A percentile compares a stretch with the other conserved stretches of the same genome.
These are phyloP conservation scores for Tolypocladium paradoxum DNA, from an alignment of 2,329 filamentous ascomycete genomes.

Conservation along the genomic window DNA sequence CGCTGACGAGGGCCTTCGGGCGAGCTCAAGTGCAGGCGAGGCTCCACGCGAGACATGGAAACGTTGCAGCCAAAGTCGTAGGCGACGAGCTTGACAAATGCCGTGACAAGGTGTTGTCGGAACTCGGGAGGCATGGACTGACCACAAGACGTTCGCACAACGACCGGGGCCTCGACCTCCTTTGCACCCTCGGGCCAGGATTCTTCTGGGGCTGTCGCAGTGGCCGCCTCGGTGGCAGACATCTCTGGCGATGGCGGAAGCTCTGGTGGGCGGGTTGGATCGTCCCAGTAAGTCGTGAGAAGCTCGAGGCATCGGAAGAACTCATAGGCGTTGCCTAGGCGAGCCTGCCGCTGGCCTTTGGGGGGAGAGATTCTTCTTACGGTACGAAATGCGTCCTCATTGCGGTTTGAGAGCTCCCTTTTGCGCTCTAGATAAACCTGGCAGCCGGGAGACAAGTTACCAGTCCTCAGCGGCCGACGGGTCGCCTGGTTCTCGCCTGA, in stretches of 20 bases:
- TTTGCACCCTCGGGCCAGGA: slow-evolving; percentile 1
- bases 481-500: slow-evolving; percentile 37
- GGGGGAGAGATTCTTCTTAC: slow-evolving; percentile 46
- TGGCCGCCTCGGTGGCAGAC: slow-evolving; percentile 10
- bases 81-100: slow-evolving; percentile 53
- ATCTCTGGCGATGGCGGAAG: slow-evolving; percentile 23
- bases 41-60: slow-evolving; percentile 43
- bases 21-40: slow-evolving; percentile 44
- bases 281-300: slow-evolving; percentile 51
- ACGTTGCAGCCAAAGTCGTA: slow-evolving; percentile 58
- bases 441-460: slow-evolving; percentile 44
- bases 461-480: slow-evolving; percentile 38
- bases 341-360: slow-evolving; percentile 40
- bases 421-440: slow-evolving; percentile 47
- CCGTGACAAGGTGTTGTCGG: slow-evolving; percentile 43
- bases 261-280: slow-evolving; percentile 33
- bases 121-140: slow-evolving; percentile 47
- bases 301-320: slow-evolving; percentile 53
- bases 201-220: slow-evolving; percentile 2
- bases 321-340: slow-evolving; percentile 54
- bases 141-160: slow-evolving; percentile 36
- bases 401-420: slow-evolving; percentile 43
- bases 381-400: slow-evolving; percentile 49
- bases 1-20: slow-evolving; percentile 19
- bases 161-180: slow-evolving; percentile 5